Percentiles rank a stretch among this genome's conserved stretches.
These are phyloP conservation scores for Aspergillus steynii DNA, from an alignment of 495 filamentous ascomycete species.

Conservation along the genomic window DNA sequence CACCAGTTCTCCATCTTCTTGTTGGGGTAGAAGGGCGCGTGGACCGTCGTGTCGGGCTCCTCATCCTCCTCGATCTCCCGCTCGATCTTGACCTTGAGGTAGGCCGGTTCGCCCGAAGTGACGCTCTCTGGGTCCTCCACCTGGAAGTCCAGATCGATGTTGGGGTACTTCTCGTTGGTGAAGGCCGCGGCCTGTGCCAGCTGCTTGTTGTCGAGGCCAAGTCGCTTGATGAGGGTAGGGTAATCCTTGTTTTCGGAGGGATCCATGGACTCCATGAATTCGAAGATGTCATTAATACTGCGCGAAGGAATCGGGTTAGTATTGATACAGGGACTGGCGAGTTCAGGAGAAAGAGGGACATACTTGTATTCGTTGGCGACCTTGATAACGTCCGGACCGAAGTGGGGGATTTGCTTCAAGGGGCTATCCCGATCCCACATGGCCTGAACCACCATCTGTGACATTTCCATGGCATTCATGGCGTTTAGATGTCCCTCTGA, in stretches of 20 bases:
- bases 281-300: conserved; percentile 82
- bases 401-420: conserved; percentile 96
- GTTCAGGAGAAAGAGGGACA: background rate
- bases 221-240: conserved; percentile 66
- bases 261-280: conserved; percentile 99
- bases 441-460: conserved; percentile 97
- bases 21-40: conserved; percentile 91
- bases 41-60: conserved; percentile 80
- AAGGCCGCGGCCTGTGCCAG: conserved; percentile 87
- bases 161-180: conserved; percentile 96
- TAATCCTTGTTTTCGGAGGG: conserved; percentile 85
- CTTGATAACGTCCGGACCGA: conserved; percentile 79
- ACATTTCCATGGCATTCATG: conserved; percentile 99
- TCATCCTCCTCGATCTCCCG: conserved; percentile 77
- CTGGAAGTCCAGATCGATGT: conserved; percentile 85
- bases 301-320: conserved; percentile 34
- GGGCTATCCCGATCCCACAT: conserved; percentile 99
- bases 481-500: conserved; percentile 96
- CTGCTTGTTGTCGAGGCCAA: conserved; percentile 79
- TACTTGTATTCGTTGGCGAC: conserved; percentile 72
- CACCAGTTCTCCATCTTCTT: conserved; percentile 99
- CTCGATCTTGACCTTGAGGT: conserved; percentile 83
- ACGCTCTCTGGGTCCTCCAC: conserved; percentile 79
- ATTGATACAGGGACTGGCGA: background rate
- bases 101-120: conserved; percentile 75